Evolutionary conservation across 208 protist genomes (phyloP), one percentile per base, ranked within the genome.

Genomic region (Leishmania major): DNA sequence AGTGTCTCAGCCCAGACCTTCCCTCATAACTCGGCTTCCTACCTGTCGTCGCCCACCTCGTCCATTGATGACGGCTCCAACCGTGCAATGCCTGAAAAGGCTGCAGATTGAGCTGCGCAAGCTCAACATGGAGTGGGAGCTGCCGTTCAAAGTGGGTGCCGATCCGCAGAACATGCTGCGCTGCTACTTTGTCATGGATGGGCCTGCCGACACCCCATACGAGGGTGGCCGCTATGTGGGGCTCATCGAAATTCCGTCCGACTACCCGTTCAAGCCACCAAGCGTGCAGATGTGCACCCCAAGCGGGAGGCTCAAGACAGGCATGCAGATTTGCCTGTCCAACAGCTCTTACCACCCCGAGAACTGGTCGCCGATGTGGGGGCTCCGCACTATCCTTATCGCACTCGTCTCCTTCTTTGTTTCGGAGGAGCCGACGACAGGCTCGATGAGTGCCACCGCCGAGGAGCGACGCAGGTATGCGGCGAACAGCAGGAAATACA

Each of bases 181-280:
- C 49, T 99, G 99, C 98, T 90, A 86, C 64, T 91, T 92, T 37
- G 76, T 91, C 31, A 76, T 93, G 59, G 55, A 84, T 60, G 87
- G 89, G 2, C 87, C 87, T 4, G 80, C 22, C 1, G 85, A 57
- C 67, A 90, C 85, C 17, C 80, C 75, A 1, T 93, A 93, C 74
- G 85, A 72, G 40, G 98, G 97, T 35, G 99, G 99, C 19, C 87
- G 98, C 73, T 99, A 99, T 87, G 90, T 99, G 77, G 99, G 99
- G 0, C 84, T 96, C 66, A 92, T 99, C 31, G 85, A 96, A 10
- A 95, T 99, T 47, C 97, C 98, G 0, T 45, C 90, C 5, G 94
- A 99, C 49, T 99, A 99, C 86, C 99, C 99, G 2, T 97, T 99
- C 57, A 97, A 98, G 79, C 98, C 98, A n/a, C 98, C 98, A 13